These are phyloP conservation scores for Naganishia friedmannii DNA, from an alignment of 768 basidiomycete genomes.

Conservation along the genomic window DNA sequence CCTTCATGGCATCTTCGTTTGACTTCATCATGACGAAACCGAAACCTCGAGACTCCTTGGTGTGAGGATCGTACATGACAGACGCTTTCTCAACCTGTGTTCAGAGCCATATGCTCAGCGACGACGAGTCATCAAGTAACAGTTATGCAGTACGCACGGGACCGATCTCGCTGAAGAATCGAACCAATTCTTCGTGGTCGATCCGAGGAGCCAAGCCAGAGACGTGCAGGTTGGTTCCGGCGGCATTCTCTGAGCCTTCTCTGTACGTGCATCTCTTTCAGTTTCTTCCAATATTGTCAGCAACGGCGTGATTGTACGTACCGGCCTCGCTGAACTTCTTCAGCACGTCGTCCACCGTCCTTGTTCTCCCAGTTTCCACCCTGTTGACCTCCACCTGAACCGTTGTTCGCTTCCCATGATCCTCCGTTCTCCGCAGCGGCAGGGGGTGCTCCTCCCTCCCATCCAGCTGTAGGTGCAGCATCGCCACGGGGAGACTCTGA, in stretches of 20 bases:
- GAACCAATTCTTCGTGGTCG: slow-evolving; percentile 83
- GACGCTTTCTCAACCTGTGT: slow-evolving; percentile 63
- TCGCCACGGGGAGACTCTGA: slow-evolving; percentile 22
- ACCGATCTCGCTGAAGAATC: slow-evolving; percentile 82
- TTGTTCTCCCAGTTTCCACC: slow-evolving; percentile 24
- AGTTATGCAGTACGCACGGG: slow-evolving; percentile 58
- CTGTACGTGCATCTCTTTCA: slow-evolving; percentile 15
- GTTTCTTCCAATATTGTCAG: background rate
- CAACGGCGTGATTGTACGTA: slow-evolving; percentile 1
- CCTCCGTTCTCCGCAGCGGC: background rate
- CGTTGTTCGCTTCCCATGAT: slow-evolving; percentile 17
- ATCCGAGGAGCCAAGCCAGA: slow-evolving; percentile 62
- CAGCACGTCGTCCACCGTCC: slow-evolving; percentile 24
- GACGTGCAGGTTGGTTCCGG: slow-evolving; percentile 67
- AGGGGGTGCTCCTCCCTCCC: background rate
- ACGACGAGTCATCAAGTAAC: background rate
- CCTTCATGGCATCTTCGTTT: slow-evolving; percentile 84
- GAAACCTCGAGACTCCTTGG: slow-evolving; percentile 71
- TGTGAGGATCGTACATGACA: slow-evolving; percentile 68
- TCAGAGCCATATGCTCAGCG: background rate
- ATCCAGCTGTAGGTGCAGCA: background rate
- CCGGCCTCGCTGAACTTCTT: slow-evolving; percentile 28
- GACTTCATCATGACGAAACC: slow-evolving; percentile 88
- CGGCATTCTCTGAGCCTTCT: slow-evolving; percentile 53
- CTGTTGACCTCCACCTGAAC: background rate